Conservation (phyloP, 2,329 filamentous ascomycete genomes). For the Botryotinia convoluta region DNA sequence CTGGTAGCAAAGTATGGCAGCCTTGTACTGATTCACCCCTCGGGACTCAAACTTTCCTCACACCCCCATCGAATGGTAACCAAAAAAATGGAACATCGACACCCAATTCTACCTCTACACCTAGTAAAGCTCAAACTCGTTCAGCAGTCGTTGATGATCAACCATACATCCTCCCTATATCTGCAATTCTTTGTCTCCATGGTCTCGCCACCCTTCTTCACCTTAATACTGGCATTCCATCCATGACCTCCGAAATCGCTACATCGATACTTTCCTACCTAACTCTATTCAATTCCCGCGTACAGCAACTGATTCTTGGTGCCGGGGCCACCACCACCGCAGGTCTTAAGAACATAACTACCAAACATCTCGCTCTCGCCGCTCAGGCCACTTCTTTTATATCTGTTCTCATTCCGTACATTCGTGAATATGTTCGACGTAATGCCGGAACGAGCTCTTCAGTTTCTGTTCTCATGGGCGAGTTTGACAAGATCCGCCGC, state of each 20-base stretch:
- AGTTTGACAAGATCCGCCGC: slow-evolving; percentile 36
- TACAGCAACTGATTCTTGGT: slow-evolving; percentile 93
- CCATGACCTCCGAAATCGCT: slow-evolving; percentile 82
- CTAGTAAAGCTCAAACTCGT: slow-evolving; percentile 61
- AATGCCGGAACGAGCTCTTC: slow-evolving; percentile 55
- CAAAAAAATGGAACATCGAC: slow-evolving; percentile 42
- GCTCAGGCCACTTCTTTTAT: slow-evolving; percentile 87
- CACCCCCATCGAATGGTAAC: slow-evolving; percentile 14
- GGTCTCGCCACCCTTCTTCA: slow-evolving; percentile 82
- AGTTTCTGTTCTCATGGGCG: slow-evolving; percentile 53
- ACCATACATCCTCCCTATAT: slow-evolving; percentile 80
- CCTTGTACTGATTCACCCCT: slow-evolving; percentile 36
- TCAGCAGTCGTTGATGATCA: slow-evolving; percentile 80
- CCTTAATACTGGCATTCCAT: slow-evolving; percentile 80
- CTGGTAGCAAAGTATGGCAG: slow-evolving; percentile 58
- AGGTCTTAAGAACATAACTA: slow-evolving; percentile 93
- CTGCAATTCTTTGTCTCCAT: slow-evolving; percentile 75
- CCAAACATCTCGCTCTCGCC: slow-evolving; percentile 88
- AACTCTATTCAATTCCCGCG: slow-evolving; percentile 91
- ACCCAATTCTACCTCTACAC: slow-evolving; percentile 26
- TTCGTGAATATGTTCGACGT: slow-evolving; percentile 85
- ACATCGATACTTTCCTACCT: slow-evolving; percentile 79
- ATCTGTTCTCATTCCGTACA: slow-evolving; percentile 80
- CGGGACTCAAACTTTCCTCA: slow-evolving; percentile 25
- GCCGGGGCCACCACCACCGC: slow-evolving; percentile 87